Evolutionary conservation across 1,139 yeast species (phyloP).

Genomic region (Debaryomyces singareniensis): DNA sequence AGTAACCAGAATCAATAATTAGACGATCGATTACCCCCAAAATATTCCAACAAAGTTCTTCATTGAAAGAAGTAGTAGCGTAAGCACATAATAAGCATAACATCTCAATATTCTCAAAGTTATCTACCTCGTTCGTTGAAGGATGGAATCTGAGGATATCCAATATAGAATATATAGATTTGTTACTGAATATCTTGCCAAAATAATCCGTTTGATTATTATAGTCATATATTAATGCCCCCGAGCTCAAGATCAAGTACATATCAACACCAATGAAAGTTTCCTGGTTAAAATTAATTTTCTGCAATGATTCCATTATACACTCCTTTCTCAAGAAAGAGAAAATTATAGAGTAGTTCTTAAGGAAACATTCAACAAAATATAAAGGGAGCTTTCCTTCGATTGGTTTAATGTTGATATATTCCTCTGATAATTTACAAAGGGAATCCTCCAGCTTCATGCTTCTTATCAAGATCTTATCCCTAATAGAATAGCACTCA

Average conservation of each 20-base stretch:
- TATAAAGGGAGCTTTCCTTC: constrained; percentile 21
- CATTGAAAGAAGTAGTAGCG: constrained; percentile 22
- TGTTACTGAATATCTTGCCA: constrained; percentile 23
- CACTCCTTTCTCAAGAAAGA: constrained; percentile 26
- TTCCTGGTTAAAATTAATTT: constrained; percentile 27
- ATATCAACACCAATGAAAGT: constrained; percentile 32
- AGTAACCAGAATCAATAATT: constrained; percentile 19
- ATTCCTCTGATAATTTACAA: constrained; percentile 25
- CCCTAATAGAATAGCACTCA: background rate
- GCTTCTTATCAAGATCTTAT: background rate
- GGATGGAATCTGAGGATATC: constrained; percentile 27
- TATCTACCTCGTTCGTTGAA: constrained; percentile 12
- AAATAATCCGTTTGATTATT: constrained; percentile 18
- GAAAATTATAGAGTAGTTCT: constrained; percentile 29
- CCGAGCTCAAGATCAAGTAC: constrained; percentile 34
- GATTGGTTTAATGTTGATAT: constrained; percentile 28
- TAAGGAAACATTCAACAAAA: constrained; percentile 30
- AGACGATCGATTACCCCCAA: constrained; percentile 29
- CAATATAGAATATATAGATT: constrained; percentile 25
- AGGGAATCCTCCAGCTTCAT: background rate
- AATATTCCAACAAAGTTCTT: constrained; percentile 27
- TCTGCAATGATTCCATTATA: constrained; percentile 15
- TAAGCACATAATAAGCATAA: constrained; percentile 27
- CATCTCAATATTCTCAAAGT: constrained; percentile 18
- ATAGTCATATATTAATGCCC: constrained; percentile 32